Percentiles rank a stretch among this genome's conserved stretches.
phyloP scores from a whole-genome alignment of 495 filamentous ascomycete species.

The Podospora bellae-mahoneyi region DNA sequence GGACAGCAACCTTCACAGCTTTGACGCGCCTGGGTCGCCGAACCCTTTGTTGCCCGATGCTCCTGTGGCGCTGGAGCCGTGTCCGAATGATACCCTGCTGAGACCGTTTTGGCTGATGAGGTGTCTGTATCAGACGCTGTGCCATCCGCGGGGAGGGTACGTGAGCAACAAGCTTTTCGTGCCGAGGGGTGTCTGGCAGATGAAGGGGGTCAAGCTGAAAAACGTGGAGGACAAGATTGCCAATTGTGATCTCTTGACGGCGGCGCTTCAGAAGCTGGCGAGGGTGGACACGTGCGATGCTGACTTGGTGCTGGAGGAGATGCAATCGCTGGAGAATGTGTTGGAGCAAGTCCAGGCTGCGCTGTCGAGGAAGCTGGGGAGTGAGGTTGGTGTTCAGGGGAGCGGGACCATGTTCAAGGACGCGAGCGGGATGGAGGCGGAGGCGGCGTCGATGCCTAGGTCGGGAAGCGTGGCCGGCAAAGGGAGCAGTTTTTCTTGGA shows the following conservation, averaged over 20 bases:
- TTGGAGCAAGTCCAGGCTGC: slow-evolving; percentile 78
- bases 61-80: slow-evolving; percentile 82
- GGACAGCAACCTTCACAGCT: slow-evolving; percentile 76
- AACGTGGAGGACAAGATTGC: slow-evolving; percentile 89
- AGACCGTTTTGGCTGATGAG: slow-evolving; percentile 97
- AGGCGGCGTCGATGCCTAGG: slow-evolving; percentile 41
- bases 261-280: slow-evolving; percentile 77
- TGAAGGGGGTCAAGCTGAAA: slow-evolving; percentile 90
- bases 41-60: slow-evolving; percentile 51
- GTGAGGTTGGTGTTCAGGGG: slow-evolving; percentile 81
- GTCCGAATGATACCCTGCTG: slow-evolving; percentile 78
- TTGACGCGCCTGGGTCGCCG: slow-evolving; percentile 63
- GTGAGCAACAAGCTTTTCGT: slow-evolving; percentile 87
- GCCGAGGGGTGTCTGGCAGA: slow-evolving; percentile 87
- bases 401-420: slow-evolving; percentile 65
- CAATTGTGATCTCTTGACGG: slow-evolving; percentile 89
- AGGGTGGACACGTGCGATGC: slow-evolving; percentile 84
- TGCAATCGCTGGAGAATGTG: slow-evolving; percentile 85
- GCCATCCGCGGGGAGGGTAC: slow-evolving; percentile 88
- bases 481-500: slow-evolving; percentile 72
- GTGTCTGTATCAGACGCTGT: slow-evolving; percentile 85
- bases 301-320: slow-evolving; percentile 88
- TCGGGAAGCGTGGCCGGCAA: slow-evolving; percentile 61
- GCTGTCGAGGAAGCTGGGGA: slow-evolving; percentile 79
- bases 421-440: slow-evolving; percentile 39